phyloP scores from a whole-genome alignment of 208 protist genomes.

The Angomonas deanei region DNA sequence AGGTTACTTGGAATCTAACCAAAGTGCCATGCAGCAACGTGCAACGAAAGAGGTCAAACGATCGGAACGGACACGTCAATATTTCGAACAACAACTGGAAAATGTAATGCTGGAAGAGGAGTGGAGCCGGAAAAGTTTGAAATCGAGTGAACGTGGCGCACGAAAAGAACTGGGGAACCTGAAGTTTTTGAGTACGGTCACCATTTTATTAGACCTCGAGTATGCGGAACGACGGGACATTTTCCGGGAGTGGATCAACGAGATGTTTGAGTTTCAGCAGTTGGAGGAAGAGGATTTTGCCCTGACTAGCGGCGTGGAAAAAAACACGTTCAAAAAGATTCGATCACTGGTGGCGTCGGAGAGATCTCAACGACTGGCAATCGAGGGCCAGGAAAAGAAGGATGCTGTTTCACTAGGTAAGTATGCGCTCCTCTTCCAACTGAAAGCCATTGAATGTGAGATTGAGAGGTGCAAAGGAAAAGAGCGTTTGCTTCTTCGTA shows the following conservation, averaged over 20 bases:
- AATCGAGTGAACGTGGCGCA: not conserved
- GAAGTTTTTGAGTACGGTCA: not conserved
- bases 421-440: not conserved
- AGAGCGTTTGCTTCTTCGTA: not conserved
- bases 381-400: slow-evolving; percentile 3
- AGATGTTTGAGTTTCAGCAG: slow-evolving; percentile 10
- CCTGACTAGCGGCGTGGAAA: slow-evolving; percentile 6
- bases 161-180: not conserved
- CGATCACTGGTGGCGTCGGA: slow-evolving; percentile 11
- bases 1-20: not conserved
- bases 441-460: not conserved
- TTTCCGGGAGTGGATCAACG: slow-evolving; percentile 15
- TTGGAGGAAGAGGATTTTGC: slow-evolving; percentile 7
- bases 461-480: not conserved
- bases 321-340: not conserved
- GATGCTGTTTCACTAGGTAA: not conserved
- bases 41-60: too few relatives aligned
- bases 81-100: not conserved
- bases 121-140: not conserved
- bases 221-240: slow-evolving; percentile 19
- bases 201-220: slow-evolving; percentile 16
- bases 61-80: not conserved
- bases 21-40: not conserved
- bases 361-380: slow-evolving; percentile 1
- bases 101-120: not conserved